phyloP scores from a whole-genome alignment of 2,329 filamentous ascomycete genomes.

The Diaporthe citriasiana region DNA sequence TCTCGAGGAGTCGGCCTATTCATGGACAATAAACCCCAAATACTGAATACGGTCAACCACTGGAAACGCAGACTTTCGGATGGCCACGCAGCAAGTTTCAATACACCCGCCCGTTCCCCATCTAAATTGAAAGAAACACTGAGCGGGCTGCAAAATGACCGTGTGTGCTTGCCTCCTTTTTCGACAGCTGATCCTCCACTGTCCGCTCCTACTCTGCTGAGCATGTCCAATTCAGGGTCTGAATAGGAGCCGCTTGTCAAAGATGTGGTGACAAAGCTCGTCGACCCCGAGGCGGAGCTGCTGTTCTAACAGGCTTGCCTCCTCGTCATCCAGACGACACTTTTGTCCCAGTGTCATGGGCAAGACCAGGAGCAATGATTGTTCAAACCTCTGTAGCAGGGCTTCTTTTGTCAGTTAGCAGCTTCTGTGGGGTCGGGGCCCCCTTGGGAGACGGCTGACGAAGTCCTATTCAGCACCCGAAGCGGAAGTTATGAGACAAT shows the following conservation, averaged over 20 bases:
- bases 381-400: neutral
- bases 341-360: neutral
- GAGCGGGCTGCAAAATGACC: neutral
- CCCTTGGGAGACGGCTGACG: neutral
- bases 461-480: constrained; percentile 35
- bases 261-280: constrained; percentile 24
- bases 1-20: constrained; percentile 23
- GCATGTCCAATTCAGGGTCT: constrained; percentile 23
- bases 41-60: constrained; percentile 22
- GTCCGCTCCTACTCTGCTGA: neutral
- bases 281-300: neutral
- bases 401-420: neutral
- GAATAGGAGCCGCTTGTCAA: constrained; percentile 35
- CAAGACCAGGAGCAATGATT: neutral
- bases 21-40: constrained; percentile 38
- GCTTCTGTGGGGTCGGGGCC: neutral
- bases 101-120: neutral
- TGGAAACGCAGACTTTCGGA: neutral
- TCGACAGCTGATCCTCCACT: neutral
- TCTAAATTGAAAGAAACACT: constrained; percentile 21
- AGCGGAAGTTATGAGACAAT: constrained; percentile 8
- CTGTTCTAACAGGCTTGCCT: neutral
- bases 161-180: neutral
- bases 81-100: neutral
- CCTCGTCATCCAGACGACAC: neutral